Evolutionary conservation across 768 basidiomycete genomes (phyloP).

Genomic region (Ephemerocybe angulata): DNA sequence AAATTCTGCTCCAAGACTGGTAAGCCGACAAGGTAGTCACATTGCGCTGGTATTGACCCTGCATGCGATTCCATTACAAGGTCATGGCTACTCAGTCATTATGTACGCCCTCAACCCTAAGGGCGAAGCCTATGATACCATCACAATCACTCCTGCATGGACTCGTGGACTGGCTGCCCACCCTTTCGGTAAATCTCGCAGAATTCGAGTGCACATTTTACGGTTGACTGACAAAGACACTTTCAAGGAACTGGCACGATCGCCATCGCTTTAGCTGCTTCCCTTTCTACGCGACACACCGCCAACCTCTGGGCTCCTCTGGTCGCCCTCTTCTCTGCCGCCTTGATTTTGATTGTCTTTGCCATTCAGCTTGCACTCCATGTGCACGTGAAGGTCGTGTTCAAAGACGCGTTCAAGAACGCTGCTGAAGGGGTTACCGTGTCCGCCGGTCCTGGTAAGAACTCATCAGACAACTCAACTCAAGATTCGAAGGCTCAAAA

Average conservation of each 20-base stretch:
- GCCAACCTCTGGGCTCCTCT: slow-evolving; percentile 62
- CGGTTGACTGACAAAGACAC: slow-evolving; percentile 11
- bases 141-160: slow-evolving; percentile 55
- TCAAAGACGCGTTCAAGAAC: no score
- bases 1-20: slow-evolving; percentile 48
- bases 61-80: slow-evolving; percentile 21
- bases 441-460: no score
- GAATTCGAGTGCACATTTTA: no score
- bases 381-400: no score
- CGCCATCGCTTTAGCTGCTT: slow-evolving; percentile 42
- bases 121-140: slow-evolving; percentile 19
- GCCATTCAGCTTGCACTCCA: no score
- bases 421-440: no score
- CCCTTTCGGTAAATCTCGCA: slow-evolving; percentile 72
- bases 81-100: slow-evolving; percentile 52
- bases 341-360: slow-evolving; percentile 67
- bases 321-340: slow-evolving; percentile 65
- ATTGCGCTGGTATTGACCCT: neutral
- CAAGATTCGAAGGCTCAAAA: no score
- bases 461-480: no score
- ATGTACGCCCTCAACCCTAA: slow-evolving; percentile 30
- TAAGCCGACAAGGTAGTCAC: slow-evolving; percentile 19
- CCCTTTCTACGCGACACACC: slow-evolving; percentile 44
- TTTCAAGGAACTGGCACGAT: slow-evolving; percentile 54
- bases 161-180: slow-evolving; percentile 74